Evolutionary conservation across 177 flowering plant species (phyloP).

Genomic region (Tripterygium wilfordii): DNA sequence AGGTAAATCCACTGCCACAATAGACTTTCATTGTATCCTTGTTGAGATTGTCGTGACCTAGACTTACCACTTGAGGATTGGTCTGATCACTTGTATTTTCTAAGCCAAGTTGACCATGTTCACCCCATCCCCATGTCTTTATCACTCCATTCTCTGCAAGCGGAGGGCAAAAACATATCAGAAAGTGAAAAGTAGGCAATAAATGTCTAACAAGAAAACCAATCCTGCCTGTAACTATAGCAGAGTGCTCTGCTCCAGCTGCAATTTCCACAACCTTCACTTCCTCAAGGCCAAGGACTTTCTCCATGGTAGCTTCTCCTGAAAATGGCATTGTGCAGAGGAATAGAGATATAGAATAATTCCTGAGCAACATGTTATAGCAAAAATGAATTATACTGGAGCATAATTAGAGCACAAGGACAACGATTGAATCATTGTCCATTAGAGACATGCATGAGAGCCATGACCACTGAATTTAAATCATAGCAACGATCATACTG

Average conservation of each 20-base stretch:
- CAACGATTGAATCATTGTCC: too few species aligned
- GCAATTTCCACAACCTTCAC: slow-evolving; percentile 46
- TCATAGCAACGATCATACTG: too few species aligned
- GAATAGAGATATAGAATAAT: too few species aligned
- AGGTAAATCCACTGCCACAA: slow-evolving; percentile 93
- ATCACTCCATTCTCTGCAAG: slow-evolving; percentile 53
- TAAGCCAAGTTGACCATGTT: slow-evolving; percentile 92
- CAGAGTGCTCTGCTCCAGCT: slow-evolving; percentile 94
- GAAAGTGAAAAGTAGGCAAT: not conserved
- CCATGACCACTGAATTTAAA: too few species aligned
- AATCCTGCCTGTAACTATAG: slow-evolving; percentile 54
- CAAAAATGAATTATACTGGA: too few species aligned
- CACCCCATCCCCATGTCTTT: slow-evolving; percentile 97
- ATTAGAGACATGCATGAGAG: too few species aligned
- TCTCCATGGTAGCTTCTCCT: slow-evolving; percentile 15
- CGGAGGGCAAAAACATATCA: not conserved
- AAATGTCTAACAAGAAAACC: not conserved
- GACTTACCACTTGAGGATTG: slow-evolving; percentile 43
- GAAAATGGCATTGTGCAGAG: slow-evolving; percentile 20
- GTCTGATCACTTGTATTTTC: slow-evolving; percentile 54
- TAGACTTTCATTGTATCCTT: slow-evolving; percentile 22
- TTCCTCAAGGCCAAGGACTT: slow-evolving; percentile 36
- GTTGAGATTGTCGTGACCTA: slow-evolving; percentile 14
- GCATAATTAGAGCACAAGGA: too few species aligned
- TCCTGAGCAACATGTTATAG: too few species aligned